Evolutionary conservation across 1,284 basidiomycete species (phyloP).

Genomic region (Chalciporus piperatoides): DNA sequence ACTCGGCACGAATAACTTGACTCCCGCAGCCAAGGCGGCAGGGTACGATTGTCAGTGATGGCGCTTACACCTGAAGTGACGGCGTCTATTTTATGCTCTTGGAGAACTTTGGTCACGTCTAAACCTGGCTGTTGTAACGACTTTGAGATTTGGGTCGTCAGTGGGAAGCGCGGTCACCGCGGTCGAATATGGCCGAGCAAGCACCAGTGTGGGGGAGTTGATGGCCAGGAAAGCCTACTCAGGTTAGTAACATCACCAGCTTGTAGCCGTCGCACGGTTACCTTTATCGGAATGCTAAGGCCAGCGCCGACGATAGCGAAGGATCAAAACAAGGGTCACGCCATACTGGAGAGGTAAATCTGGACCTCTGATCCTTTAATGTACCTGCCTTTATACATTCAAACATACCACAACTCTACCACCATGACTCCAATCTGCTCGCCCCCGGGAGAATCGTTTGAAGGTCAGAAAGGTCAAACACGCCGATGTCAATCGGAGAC

Average conservation of each 20-base stretch:
- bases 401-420: background rate
- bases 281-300: slow-evolving; percentile 8
- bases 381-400: background rate
- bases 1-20: slow-evolving; percentile 23
- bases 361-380: background rate
- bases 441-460: too few relatives aligned
- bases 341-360: slow-evolving; percentile 4
- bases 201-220: slow-evolving; percentile 14
- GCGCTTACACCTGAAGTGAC: slow-evolving; percentile 4
- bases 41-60: too few relatives aligned
- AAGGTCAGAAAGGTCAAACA: background rate
- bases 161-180: slow-evolving; percentile 3
- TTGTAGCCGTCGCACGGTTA: background rate
- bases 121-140: background rate
- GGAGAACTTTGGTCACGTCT: slow-evolving; percentile 3
- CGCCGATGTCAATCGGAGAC: background rate
- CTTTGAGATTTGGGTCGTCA: slow-evolving; percentile 2
- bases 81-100: slow-evolving; percentile 5
- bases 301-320: slow-evolving; percentile 13
- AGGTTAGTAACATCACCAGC: background rate
- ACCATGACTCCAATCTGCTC: too few relatives aligned
- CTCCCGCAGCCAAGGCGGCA: too few relatives aligned
- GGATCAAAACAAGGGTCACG: slow-evolving; percentile 1
- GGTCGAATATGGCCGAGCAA: slow-evolving; percentile 7
- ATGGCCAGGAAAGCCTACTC: slow-evolving; percentile 13